Base-by-base conservation (phyloP, 805 yeast genomes). In the Candida tammaniensis region DNA sequence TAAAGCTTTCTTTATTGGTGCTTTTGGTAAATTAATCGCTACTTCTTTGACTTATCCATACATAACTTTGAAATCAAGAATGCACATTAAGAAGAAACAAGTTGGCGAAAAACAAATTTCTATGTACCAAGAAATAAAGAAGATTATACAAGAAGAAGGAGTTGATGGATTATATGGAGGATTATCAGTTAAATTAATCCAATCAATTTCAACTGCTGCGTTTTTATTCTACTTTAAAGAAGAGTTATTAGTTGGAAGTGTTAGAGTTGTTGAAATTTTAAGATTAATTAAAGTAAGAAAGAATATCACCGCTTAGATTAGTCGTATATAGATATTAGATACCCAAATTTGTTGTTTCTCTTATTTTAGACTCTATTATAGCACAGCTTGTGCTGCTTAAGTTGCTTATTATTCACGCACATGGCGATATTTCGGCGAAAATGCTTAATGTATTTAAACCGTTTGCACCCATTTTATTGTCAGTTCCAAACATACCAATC, bases 181-280 rank as follows among this genome's bases (percentile, higher is more conserved):
- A 1, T 72, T 89, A 42, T 65, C 75, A 35, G 78, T 88, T 35
- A 89, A 89, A 61, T 69, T 91, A 41, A 59, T 81, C 17, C 98
- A 89, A 63, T 78, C 89, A 40, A 87, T 91, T 30, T 57, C 82
- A 38, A 87, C 95, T 24, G 91, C 96, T 2, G 96, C 96, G 1
- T 85, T 89, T 49, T 69, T 89, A 51, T 89, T 89, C 55, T 85
- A 80, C 59, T 87, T 89, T 64, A 89, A 89, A 63, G 96, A 89
- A 59, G 88, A 85, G 58, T 73, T 88, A 46, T 78, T 83, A 38
- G 52, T 67, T 3, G 70, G 81, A 29, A 75, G 86, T 30, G 68
- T 80, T 33, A 61, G 60, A 36, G 42, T 82, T 33, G 70, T 85
- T 38, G 70, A 64, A 35, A 42, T 78, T 9, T 47, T 72, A 30